phyloP scores from a whole-genome alignment of 257 asterid species.

The Cruciata laevipes region DNA sequence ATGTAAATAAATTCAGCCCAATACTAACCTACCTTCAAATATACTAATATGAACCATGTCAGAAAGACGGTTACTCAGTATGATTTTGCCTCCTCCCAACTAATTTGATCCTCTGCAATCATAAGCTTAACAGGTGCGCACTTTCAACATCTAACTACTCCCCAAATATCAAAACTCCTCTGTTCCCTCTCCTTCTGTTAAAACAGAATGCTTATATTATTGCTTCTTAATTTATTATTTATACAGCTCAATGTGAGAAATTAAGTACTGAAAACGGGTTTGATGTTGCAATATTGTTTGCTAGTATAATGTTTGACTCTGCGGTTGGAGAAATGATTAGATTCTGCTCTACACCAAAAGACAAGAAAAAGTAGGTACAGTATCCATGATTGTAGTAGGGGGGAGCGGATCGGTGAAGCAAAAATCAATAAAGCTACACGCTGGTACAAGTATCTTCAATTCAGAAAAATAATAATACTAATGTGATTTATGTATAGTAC shows the following conservation, averaged over 20 bases:
- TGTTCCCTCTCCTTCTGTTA: too few relatives aligned
- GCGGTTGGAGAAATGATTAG: slow-evolving; percentile 2
- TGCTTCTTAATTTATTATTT: too few relatives aligned
- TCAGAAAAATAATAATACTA: too few relatives aligned
- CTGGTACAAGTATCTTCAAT: neutral
- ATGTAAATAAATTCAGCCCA: too few relatives aligned
- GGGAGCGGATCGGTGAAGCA: neutral
- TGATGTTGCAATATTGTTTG: too few relatives aligned
- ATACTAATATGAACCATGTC: too few relatives aligned
- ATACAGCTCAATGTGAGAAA: too few relatives aligned
- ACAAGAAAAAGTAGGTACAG: neutral
- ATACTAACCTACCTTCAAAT: too few relatives aligned
- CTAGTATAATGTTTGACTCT: neutral
- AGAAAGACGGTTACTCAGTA: neutral
- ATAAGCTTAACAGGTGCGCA: neutral
- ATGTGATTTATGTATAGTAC: neutral
- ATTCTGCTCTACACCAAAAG: neutral
- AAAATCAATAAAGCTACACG: neutral
- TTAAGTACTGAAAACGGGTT: neutral
- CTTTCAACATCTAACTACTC: neutral
- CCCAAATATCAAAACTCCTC: neutral
- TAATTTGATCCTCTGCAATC: slow-evolving; percentile 5
- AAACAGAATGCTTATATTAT: too few relatives aligned
- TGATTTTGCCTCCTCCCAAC: slow-evolving; percentile 10
- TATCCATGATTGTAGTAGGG: neutral